Conservation (phyloP, 2,329 filamentous ascomycete species). For the Xylariaceae sp. region DNA sequence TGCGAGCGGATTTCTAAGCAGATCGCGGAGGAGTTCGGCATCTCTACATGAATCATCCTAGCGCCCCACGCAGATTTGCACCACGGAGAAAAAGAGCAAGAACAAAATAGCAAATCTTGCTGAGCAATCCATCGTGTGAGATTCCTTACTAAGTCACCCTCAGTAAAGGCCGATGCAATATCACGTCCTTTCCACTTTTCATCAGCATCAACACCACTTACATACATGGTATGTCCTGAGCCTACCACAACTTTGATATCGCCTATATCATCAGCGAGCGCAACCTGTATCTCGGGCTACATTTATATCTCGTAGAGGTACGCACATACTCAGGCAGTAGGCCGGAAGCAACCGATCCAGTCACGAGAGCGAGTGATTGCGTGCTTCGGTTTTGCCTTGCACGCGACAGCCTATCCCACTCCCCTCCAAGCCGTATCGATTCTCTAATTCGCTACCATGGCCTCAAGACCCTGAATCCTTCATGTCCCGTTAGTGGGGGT, state of each 20-base stretch:
- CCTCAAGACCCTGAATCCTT: conserved; percentile 14
- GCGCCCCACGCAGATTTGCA: neutral
- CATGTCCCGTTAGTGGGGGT: neutral
- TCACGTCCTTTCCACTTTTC: neutral
- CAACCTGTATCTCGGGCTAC: no score
- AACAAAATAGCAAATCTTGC: no score
- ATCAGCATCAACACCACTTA: neutral
- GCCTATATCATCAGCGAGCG: no score
- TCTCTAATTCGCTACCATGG: conserved; percentile 15
- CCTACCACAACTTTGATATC: no score
- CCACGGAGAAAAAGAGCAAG: neutral
- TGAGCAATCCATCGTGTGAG: no score
- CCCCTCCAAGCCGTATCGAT: conserved; percentile 5
- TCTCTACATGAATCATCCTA: neutral
- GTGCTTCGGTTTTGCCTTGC: neutral
- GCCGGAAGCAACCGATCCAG: neutral
- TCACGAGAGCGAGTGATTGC: conserved; percentile 1
- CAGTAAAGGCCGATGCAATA: neutral
- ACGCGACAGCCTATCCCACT: conserved; percentile 14
- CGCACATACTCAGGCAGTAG: neutral
- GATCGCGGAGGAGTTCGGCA: conserved; percentile 19
- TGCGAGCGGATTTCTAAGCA: conserved; percentile 30
- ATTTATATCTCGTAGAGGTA: no score
- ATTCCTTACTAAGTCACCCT: no score
- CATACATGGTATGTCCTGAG: no score